phyloP scores from a whole-genome alignment of 139 green algal genomes.

The Chlorella sp. region DNA sequence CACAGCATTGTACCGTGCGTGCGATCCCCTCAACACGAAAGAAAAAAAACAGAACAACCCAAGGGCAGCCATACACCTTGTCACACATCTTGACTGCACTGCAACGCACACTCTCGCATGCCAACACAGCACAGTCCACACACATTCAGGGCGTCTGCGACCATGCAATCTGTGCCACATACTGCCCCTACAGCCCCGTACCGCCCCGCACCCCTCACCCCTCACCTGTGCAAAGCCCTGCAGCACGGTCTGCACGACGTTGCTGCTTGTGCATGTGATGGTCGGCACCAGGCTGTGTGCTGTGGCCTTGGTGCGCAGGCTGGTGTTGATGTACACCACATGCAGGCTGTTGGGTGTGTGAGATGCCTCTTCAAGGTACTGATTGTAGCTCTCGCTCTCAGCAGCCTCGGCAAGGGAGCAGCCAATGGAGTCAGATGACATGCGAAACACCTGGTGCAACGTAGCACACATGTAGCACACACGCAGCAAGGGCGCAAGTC shows the following conservation, averaged over 20 bases:
- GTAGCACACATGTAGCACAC: no score
- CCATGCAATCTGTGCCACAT: no score
- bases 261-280: conserved; percentile 98
- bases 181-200: no score
- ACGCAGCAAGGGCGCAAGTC: no score
- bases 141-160: no score
- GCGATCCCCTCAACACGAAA: not conserved
- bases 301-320: conserved; percentile 82
- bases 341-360: conserved; percentile 64
- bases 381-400: conserved; percentile 63
- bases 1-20: no score
- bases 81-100: no score
- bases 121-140: no score
- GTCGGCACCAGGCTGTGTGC: conserved; percentile 84
- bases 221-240: conserved; percentile 77
- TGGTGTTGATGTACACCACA: conserved; percentile 99
- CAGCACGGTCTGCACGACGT: conserved; percentile 96
- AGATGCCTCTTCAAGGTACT: conserved; percentile 37
- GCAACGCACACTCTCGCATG: no score
- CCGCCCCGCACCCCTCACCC: no score
- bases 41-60: no score
- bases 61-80: no score
- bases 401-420: conserved; percentile 97
- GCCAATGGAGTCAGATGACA: conserved; percentile 79
- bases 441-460: conserved; percentile 84